Evolutionary conservation across 305 asterid genomes (phyloP).

Genomic region (Lippia alba): DNA sequence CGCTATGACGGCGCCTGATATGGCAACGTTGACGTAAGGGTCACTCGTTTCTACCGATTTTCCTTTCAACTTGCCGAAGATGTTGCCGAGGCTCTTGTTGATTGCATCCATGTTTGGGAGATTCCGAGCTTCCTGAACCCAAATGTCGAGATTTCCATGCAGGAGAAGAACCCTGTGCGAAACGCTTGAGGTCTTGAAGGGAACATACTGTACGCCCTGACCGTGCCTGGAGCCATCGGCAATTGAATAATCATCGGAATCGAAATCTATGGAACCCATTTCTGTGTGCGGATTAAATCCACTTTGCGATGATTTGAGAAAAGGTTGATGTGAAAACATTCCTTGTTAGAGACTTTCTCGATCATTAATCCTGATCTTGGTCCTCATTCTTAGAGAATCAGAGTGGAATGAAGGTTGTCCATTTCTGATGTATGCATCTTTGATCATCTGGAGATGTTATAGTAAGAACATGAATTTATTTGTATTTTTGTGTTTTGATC

Average conservation of each 20-base stretch:
- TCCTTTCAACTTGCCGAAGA: conserved; percentile 54
- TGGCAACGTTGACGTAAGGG: conserved; percentile 76
- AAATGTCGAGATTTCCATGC: conserved; percentile 87
- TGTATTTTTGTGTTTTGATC: no score
- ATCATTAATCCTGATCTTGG: no score
- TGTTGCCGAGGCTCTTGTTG: conserved; percentile 59
- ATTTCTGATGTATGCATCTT: no score
- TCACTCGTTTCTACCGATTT: conserved; percentile 75
- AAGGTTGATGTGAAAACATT: no score
- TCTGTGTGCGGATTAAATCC: no score
- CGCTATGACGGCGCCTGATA: conserved; percentile 74
- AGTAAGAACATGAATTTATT: no score
- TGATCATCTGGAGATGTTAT: no score
- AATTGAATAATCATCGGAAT: conserved; percentile 46
- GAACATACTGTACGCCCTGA: conserved; percentile 59
- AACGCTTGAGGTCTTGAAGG: conserved; percentile 66
- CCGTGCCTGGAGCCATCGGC: conserved; percentile 59
- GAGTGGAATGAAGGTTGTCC: no score
- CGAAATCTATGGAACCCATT: conserved; percentile 50
- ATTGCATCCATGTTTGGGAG: conserved; percentile 83
- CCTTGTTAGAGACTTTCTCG: no score
- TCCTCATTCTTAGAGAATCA: no score
- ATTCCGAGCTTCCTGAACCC: conserved; percentile 71
- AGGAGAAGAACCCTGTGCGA: conserved; percentile 53
- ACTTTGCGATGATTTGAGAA: no score